These are phyloP conservation scores for Lodderomyces pseudojiufengensis DNA, from an alignment of 1,139 yeast species.

Conservation along the genomic window DNA sequence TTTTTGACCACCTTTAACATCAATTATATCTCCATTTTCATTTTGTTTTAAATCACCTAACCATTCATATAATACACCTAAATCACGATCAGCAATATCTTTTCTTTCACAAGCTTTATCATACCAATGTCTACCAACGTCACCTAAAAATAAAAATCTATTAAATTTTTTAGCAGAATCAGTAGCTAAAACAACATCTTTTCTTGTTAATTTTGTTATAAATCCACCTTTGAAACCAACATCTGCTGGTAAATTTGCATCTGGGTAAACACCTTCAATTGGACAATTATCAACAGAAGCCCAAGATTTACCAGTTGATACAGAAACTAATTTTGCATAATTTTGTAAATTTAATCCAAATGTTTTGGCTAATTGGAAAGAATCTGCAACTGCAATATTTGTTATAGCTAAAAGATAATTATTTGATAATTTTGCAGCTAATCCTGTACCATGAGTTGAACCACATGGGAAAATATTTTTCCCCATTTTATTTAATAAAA, in stretches of 20 bases:
- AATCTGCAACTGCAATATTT: slow-evolving; percentile 59
- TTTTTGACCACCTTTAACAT: slow-evolving; percentile 9
- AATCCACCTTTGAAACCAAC: slow-evolving; percentile 52
- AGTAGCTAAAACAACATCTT: slow-evolving; percentile 55
- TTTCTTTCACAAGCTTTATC: slow-evolving; percentile 44
- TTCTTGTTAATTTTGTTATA: slow-evolving; percentile 51
- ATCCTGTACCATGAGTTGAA: slow-evolving; percentile 48
- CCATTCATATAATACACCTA: slow-evolving; percentile 48
- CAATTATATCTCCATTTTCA: slow-evolving; percentile 16
- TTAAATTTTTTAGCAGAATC: slow-evolving; percentile 39
- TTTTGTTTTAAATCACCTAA: slow-evolving; percentile 29
- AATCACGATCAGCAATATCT: slow-evolving; percentile 41
- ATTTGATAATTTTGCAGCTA: slow-evolving; percentile 58
- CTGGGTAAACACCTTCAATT: slow-evolving; percentile 50
- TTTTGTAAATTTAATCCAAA: slow-evolving; percentile 48
- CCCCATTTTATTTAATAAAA: slow-evolving; percentile 48
- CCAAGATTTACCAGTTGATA: slow-evolving; percentile 62
- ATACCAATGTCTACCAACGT: slow-evolving; percentile 40
- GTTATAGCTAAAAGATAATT: slow-evolving; percentile 57
- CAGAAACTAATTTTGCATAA: slow-evolving; percentile 52
- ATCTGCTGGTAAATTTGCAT: slow-evolving; percentile 43
- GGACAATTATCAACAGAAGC: slow-evolving; percentile 61
- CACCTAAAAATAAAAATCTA: slow-evolving; percentile 42
- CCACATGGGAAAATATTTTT: slow-evolving; percentile 54
- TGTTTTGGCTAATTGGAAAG: slow-evolving; percentile 55